phyloP scores from a whole-genome alignment of 2,329 filamentous ascomycete genomes.

The Monosporascus sp. region DNA sequence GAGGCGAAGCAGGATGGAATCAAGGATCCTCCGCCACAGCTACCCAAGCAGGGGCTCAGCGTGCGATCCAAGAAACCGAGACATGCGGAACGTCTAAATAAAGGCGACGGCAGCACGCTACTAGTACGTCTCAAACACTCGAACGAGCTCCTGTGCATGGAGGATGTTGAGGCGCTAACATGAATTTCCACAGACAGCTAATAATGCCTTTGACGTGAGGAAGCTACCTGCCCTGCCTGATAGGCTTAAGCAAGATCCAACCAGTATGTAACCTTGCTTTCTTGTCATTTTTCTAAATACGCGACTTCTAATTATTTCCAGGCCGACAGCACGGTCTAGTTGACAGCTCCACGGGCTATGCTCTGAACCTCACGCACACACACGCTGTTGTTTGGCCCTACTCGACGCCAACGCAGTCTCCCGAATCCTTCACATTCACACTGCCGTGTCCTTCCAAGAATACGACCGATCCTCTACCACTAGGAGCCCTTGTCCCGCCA shows the following conservation, averaged over 20 bases:
- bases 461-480: conserved; percentile 65
- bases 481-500: conserved; percentile 77
- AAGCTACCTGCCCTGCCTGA: conserved; percentile 80
- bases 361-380: conserved; percentile 72
- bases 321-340: conserved; percentile 62
- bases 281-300: too few species aligned
- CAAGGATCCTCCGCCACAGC: conserved; percentile 30
- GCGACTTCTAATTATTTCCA: conserved; percentile 25
- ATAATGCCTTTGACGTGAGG: conserved; percentile 77
- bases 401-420: conserved; percentile 58
- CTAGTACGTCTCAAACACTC: conserved; percentile 45
- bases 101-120: conserved; percentile 62
- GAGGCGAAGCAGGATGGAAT: conserved; percentile 41
- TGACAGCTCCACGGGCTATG: conserved; percentile 63
- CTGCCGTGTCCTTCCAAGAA: conserved; percentile 68
- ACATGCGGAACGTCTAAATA: conserved; percentile 55
- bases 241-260: conserved; percentile 60
- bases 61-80: conserved; percentile 59
- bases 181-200: conserved; percentile 60
- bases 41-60: conserved; percentile 47
- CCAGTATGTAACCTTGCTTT: conserved; percentile 45
- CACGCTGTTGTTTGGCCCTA: conserved; percentile 92
- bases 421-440: conserved; percentile 74
- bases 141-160: background rate
- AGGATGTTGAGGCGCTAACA: conserved; percentile 8